Conservation (phyloP, 1,284 basidiomycete genomes). For the Trametes sp. region DNA sequence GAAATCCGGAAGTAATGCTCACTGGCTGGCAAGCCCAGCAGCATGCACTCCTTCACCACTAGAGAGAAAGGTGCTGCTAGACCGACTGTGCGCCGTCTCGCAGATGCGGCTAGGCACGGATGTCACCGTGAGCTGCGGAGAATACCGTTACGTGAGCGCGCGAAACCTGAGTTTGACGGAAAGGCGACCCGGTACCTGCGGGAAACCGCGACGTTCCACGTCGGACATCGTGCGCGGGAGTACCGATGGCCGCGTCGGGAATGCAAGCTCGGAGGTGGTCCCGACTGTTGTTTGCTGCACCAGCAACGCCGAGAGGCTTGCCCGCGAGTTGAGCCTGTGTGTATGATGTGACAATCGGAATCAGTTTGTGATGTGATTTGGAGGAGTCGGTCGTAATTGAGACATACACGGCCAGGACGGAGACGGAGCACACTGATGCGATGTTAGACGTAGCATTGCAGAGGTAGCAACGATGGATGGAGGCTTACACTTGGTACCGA, state of each 20-base stretch:
- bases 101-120: no score
- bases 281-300: not conserved
- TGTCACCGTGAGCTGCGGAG: no score
- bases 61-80: no score
- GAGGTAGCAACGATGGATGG: no score
- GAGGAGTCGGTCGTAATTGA: no score
- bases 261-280: not conserved
- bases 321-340: not conserved
- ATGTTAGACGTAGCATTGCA: not conserved
- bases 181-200: not conserved
- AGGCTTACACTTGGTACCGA: conserved; percentile 1
- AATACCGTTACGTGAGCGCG: no score
- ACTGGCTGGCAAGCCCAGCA: no score
- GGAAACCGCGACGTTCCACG: not conserved
- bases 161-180: not conserved
- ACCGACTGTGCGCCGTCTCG: no score
- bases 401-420: not conserved
- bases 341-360: no score
- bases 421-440: not conserved
- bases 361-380: no score
- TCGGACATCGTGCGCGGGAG: not conserved
- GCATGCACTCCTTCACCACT: no score
- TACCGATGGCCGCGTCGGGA: not conserved
- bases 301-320: not conserved
- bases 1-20: no score